Evolutionary conservation across 2,329 filamentous ascomycete genomes (phyloP), one percentile per base, ranked within the genome.

Genomic region (Microsporum canis): DNA sequence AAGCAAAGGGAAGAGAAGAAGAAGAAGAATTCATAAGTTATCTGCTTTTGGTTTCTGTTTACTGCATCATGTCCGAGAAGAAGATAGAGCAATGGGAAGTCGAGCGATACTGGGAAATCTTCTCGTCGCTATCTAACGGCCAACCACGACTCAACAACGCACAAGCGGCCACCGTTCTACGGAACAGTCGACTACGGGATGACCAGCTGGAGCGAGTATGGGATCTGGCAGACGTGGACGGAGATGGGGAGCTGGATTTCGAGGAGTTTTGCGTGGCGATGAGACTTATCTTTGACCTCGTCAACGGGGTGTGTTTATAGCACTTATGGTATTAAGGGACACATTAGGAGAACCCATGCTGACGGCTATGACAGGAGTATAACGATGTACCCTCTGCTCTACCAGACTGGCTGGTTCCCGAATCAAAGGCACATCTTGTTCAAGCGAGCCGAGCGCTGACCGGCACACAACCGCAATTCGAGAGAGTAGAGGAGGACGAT

Each of bases 191-290:
- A 68, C 78, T 89, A 64, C 80, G 83, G 65, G 86, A 89, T 73
- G 84, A 87, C 70, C 92, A 99, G 77, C 86, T 99, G n/a, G 94
- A 97, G 78, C 84, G 86, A 68, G 89, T 99, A 65, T 99, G 94
- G 94, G 94, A 99, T 71, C 82, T 99, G 65, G 90, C 94, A 62
- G 94, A 99, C 73, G 90, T 99, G 64, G 94, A 99, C 76, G 91
- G 91, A 68, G 94, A 99, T 78, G 94, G 94, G 65, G 95, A 95
- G 75, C 81, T 99, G 60, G 94, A 99, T 77, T 99, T 99, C 78
- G 94, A 99, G 78, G 94, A 99, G 80, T 99, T 99, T 75, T 99
- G 94, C 75, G 94, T 99, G 62, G 94, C 91, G 43, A 99, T 99
- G 94, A 85, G 94, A 71, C 79, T 99, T 70, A 96, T 97, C 69